Conservation (phyloP, 768 basidiomycete genomes). For the Trametes cingulata region DNA sequence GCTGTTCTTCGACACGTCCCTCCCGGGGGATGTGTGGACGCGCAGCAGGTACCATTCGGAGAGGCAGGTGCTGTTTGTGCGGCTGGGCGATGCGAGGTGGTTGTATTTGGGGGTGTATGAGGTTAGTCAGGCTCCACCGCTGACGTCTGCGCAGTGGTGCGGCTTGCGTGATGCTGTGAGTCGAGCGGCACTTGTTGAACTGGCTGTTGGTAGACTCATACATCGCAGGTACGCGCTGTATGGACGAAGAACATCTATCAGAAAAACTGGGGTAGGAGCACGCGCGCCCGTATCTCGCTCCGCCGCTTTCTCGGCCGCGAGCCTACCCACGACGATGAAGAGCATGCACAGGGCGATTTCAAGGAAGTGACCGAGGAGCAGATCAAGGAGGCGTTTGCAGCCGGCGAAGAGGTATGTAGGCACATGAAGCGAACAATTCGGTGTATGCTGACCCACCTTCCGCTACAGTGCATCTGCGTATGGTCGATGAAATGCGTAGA, state of each 20-base stretch:
- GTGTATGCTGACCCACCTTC: neutral
- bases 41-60: neutral
- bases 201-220: no score
- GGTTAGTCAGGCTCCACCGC: neutral
- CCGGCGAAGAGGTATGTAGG: conserved; percentile 35
- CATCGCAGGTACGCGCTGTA: neutral
- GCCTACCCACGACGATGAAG: conserved; percentile 31
- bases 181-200: no score
- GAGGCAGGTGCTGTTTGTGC: conserved; percentile 8
- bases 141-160: conserved; percentile 34
- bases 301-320: conserved; percentile 29
- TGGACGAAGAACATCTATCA: conserved; percentile 30
- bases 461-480: conserved; percentile 34
- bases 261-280: conserved; percentile 31
- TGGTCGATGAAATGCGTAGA: conserved; percentile 45
- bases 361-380: conserved; percentile 28
- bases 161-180: neutral
- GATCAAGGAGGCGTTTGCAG: conserved; percentile 30
- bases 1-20: conserved; percentile 30
- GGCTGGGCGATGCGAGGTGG: conserved; percentile 21
- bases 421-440: neutral
- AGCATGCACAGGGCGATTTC: conserved; percentile 17
- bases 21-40: neutral
- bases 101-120: conserved; percentile 37
- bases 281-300: conserved; percentile 32